phyloP scores from a whole-genome alignment of 805 yeast genomes.

The Priceomyces fermenticarens region DNA sequence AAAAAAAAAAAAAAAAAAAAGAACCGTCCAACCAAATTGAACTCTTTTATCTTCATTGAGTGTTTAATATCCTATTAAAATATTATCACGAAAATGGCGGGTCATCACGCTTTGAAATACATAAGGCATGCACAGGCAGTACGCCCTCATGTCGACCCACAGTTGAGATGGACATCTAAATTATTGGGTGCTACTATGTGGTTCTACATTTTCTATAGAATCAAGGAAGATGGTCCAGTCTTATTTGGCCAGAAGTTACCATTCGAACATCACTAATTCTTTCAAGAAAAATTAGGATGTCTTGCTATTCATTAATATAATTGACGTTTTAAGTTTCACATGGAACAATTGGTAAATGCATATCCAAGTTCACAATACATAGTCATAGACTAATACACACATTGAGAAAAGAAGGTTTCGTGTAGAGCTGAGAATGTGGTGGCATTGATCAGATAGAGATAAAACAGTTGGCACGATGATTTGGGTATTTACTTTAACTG shows the following conservation, averaged over 20 bases:
- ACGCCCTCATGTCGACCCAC: slow-evolving; percentile 60
- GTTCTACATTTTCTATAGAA: slow-evolving; percentile 83
- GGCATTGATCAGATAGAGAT: too few species aligned
- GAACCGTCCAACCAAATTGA: too few species aligned
- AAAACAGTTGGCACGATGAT: too few species aligned
- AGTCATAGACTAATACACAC: slow-evolving; percentile 5
- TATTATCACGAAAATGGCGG: slow-evolving; percentile 31
- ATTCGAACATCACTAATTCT: slow-evolving; percentile 31
- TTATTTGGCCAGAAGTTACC: slow-evolving; percentile 48
- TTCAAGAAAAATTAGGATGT: background rate
- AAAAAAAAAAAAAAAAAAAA: too few species aligned
- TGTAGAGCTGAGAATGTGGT: too few species aligned
- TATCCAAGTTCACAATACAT: slow-evolving; percentile 1
- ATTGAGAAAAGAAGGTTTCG: background rate
- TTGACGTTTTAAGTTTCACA: too few species aligned
- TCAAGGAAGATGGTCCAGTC: slow-evolving; percentile 67
- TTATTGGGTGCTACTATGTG: slow-evolving; percentile 82
- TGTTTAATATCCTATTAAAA: too few species aligned
- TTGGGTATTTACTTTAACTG: too few species aligned
- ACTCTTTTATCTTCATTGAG: too few species aligned
- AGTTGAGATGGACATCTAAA: slow-evolving; percentile 59
- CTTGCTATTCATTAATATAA: too few species aligned
- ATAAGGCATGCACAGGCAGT: slow-evolving; percentile 60
- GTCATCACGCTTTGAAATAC: slow-evolving; percentile 39
- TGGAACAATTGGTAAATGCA: background rate